Evolutionary conservation across 345 rosid genomes (phyloP).

Genomic region (Populus deltoides): DNA sequence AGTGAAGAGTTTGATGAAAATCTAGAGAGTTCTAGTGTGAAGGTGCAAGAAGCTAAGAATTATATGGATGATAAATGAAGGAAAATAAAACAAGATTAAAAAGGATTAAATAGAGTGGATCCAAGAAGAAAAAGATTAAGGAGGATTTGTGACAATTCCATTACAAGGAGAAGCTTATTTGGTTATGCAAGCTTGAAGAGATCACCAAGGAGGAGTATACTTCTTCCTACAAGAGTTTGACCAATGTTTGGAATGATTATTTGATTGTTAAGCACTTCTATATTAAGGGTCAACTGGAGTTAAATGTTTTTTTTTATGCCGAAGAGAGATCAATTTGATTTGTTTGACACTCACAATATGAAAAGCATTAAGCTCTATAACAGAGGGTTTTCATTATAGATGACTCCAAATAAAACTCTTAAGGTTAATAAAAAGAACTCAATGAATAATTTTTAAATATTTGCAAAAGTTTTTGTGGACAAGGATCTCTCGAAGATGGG

Average conservation of each 20-base stretch:
- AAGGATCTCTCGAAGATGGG: too few relatives aligned
- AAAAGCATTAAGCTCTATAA: conserved; percentile 84
- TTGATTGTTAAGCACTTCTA: conserved; percentile 84
- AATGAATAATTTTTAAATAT: conserved; percentile 34
- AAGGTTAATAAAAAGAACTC: conserved; percentile 87
- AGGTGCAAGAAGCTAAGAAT: too few relatives aligned
- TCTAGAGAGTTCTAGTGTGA: too few relatives aligned
- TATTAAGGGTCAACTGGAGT: conserved; percentile 88
- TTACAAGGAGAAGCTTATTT: conserved; percentile 87
- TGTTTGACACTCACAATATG: conserved; percentile 76
- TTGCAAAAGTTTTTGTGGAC: too few relatives aligned
- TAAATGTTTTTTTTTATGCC: conserved; percentile 80
- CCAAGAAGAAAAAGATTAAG: conserved; percentile 82
- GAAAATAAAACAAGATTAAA: conserved; percentile 61
- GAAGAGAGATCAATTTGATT: conserved; percentile 78
- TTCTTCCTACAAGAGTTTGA: conserved; percentile 78
- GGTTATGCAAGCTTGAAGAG: conserved; percentile 86
- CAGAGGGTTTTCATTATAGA: conserved; percentile 89
- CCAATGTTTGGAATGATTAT: conserved; percentile 84
- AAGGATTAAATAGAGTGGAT: conserved; percentile 55
- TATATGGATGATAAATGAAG: conserved; percentile 53
- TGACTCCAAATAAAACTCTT: conserved; percentile 85
- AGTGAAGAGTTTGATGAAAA: too few relatives aligned
- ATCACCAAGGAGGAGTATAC: conserved; percentile 82
- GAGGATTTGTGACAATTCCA: conserved; percentile 79